Evolutionary conservation across 441 rosid genomes (phyloP).

Genomic region (Jatropha podagrica): DNA sequence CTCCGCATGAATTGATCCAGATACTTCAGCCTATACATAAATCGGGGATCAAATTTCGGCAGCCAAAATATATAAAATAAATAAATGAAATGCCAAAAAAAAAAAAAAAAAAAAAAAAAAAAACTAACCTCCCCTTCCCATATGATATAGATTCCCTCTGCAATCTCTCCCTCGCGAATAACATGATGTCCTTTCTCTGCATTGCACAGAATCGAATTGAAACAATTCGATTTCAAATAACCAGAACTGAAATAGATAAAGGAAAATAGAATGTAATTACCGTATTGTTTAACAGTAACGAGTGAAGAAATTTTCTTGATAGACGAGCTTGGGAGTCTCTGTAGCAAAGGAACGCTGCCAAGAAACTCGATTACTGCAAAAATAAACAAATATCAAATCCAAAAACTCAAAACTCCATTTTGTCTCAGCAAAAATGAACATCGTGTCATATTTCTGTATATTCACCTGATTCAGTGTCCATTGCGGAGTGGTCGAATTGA

Average conservation of each 20-base stretch:
- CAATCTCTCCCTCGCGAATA: constrained; percentile 65
- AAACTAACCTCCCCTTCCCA: constrained; percentile 82
- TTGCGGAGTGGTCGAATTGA: neutral
- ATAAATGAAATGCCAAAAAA: neutral
- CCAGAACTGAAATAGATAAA: neutral
- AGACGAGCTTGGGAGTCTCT: constrained; percentile 71
- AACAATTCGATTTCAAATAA: neutral
- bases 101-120: constrained; percentile 9
- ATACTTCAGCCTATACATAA: constrained; percentile 68
- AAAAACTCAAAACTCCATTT: neutral
- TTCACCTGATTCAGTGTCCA: neutral
- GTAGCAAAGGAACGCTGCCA: constrained; percentile 77
- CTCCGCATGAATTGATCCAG: constrained; percentile 51
- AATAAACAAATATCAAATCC: neutral
- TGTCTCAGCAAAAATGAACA: no score
- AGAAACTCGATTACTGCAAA: constrained; percentile 76
- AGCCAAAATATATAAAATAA: neutral
- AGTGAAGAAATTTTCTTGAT: constrained; percentile 62
- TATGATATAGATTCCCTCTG: constrained; percentile 78
- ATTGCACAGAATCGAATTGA: neutral
- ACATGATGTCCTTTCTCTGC: constrained; percentile 74
- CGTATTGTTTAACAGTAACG: constrained; percentile 53
- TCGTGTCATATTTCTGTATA: neutral
- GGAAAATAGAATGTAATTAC: constrained; percentile 28
- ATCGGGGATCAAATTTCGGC: neutral